Percentiles rank a stretch among this genome's conserved stretches.
These are phyloP conservation scores for Leptomonas pyrrhocoris DNA, from an alignment of 208 protist species.

Conservation along the genomic window DNA sequence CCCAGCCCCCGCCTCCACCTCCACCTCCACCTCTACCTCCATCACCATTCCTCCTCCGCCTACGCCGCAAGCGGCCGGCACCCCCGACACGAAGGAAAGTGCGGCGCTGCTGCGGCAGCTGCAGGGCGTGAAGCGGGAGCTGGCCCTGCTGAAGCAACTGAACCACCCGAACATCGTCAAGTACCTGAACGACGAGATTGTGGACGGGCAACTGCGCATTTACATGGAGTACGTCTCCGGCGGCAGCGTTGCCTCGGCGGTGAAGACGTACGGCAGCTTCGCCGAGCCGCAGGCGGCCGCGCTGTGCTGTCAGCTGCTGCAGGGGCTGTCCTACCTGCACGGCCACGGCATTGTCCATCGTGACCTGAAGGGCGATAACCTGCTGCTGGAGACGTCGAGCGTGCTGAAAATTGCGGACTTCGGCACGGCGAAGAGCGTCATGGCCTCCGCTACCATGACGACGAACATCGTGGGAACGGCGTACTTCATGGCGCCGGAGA, in stretches of 20 bases:
- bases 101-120: conserved; percentile 24
- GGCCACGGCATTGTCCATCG: conserved; percentile 83
- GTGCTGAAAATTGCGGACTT: conserved; percentile 87
- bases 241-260: conserved; percentile 83
- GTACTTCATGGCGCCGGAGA: conserved; percentile 93
- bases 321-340: conserved; percentile 88
- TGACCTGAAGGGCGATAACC: conserved; percentile 93
- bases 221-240: conserved; percentile 94
- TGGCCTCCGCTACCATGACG: conserved; percentile 30
- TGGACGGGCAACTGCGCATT: conserved; percentile 78
- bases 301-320: conserved; percentile 83
- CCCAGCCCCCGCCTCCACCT: neutral
- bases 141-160: conserved; percentile 79
- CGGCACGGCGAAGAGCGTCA: conserved; percentile 65
- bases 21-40: too few relatives aligned
- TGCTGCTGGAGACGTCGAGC: conserved; percentile 80
- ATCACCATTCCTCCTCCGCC: neutral
- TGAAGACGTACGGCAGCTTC: conserved; percentile 80
- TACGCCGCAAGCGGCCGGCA: neutral
- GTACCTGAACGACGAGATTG: conserved; percentile 82
- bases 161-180: conserved; percentile 92
- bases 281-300: conserved; percentile 74
- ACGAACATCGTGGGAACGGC: conserved; percentile 81
- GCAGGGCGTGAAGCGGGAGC: conserved; percentile 62
- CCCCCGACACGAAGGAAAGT: conserved; percentile 7